Base-by-base conservation (phyloP, 768 basidiomycete species). In the Daedaleopsis sinensis region DNA sequence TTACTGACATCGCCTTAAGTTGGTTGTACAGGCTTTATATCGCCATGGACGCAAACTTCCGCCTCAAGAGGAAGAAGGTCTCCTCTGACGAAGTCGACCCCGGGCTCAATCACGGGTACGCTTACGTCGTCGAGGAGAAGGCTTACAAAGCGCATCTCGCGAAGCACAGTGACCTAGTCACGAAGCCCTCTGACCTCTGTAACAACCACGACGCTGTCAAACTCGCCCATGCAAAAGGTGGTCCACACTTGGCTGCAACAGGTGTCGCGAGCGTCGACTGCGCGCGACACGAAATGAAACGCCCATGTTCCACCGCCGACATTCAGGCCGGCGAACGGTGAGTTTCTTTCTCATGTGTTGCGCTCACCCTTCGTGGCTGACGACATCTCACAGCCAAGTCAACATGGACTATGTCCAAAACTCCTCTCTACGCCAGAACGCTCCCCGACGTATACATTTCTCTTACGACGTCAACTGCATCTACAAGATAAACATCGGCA, bases 1-100 rank as follows among this genome's bases (percentile, higher is more conserved):
- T n/a, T n/a, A 46, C 44, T n/a, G 44, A 32, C 27, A 43, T 13
- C 42, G 11, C 32, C n/a, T 50, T 10, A 32, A 74, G 73, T 19
- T 74, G 63, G 58, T 9, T 73, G 0, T 74, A 72, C 49, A 58
- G 60, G 0, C 27, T 72, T 0, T 71, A 71, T 32, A 8, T 75
- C 1, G 69, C 71, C 1, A 64, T 71, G 0, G 71, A 76, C 55
- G 71, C 71, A 0, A 72, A 71, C 55, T 76, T 77, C 42, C 63
- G 65, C 2, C 47, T 74, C 35, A 73, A 74, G 44, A 51, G 46
- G 2, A 64, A 61, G 42, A 38, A 21, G 2, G 65, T 69, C 1
- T 67, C 56, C 0, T 67, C 55, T 1, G 64, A 66, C 11, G 32
- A 3, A 0, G 19, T 54, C 0, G 70, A 74, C 52, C 70, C 71